Base-by-base conservation (phyloP, 345 rosid genomes). In the Eucalyptus paniculata region DNA sequence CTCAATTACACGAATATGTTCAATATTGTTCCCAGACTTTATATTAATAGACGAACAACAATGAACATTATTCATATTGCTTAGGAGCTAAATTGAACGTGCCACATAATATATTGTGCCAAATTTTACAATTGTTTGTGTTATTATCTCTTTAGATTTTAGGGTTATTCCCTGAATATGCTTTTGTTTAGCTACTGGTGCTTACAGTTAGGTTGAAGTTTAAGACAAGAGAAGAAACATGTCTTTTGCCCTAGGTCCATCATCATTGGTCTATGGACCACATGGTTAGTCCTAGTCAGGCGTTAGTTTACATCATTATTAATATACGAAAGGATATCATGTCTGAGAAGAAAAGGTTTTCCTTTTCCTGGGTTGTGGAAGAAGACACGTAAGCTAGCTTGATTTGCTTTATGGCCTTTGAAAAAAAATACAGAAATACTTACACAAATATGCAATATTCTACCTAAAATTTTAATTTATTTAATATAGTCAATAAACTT, bases 1-100 rank as follows among this genome's bases (percentile, higher is more conserved):
- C 30, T n/a, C 0, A 56, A 56, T 56, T 56, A 24, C 2, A 1
- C 6, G 3, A 56, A 56, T 9, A 56, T 24, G 0, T 56, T 56
- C 13, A 56, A 56, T 24, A 10, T 56, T 56, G 30, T 56, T 0
- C 30, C 30, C 0, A 4, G 0, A 56, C 14, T 56, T 56, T 10
- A 56, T 4, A 56, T 56, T 56, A 24, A 56, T 56, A 23, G 62
- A 24, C 1, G 1, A 56, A 56, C 30, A 56, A 24, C 13, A 56
- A 23, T 24, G 30, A 56, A 56, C 13, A 56, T 56, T 56, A 53
- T 56, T 24, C 62, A 56, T 56, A 56, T 56, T 1, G 5, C 26
- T 53, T 53, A 53, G 26, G 26, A 21, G 2, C 26, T 53, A 53
- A 53, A 53, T 53, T 21, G 26, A 53, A 53, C 11, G 2, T 53